These are phyloP conservation scores for Neurospora cerealis DNA, from an alignment of 495 filamentous ascomycete species.

Conservation along the genomic window DNA sequence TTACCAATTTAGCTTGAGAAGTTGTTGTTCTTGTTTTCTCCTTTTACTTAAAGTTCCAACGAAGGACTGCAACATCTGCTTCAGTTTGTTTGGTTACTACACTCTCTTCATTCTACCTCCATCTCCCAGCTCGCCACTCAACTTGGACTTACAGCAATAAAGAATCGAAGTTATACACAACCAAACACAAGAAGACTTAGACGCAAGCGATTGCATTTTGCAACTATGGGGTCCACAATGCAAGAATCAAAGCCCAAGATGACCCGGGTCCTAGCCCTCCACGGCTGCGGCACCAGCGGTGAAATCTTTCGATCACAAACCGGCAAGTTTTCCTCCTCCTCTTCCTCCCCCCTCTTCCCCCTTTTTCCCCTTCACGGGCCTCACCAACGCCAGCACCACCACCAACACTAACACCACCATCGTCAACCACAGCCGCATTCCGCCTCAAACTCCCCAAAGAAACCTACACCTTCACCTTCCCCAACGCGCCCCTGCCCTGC, in stretches of 20 bases:
- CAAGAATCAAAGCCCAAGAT: background rate
- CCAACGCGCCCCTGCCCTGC: slow-evolving; percentile 39
- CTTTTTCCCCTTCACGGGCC: background rate
- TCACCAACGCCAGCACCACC: too few relatives aligned
- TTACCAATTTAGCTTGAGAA: background rate
- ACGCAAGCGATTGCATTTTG: background rate
- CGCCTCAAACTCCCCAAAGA: slow-evolving; percentile 18
- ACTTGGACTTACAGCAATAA: background rate
- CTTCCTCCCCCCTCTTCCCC: background rate
- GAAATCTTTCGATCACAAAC: slow-evolving; percentile 50
- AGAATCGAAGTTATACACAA: background rate
- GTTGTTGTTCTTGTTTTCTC: background rate
- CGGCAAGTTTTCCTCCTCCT: slow-evolving; percentile 24
- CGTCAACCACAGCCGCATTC: slow-evolving; percentile 17
- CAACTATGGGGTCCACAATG: background rate
- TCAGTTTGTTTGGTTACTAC: background rate
- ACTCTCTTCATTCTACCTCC: background rate
- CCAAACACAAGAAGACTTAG: background rate
- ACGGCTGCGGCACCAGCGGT: slow-evolving; percentile 52
- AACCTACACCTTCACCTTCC: slow-evolving; percentile 42
- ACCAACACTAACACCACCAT: background rate
- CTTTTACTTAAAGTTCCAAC: background rate
- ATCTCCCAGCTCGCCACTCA: background rate
- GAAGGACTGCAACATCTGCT: background rate
- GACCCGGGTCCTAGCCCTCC: slow-evolving; percentile 54